Conservation (phyloP, 306 rosid species). For the Dicorynia guianensis region DNA sequence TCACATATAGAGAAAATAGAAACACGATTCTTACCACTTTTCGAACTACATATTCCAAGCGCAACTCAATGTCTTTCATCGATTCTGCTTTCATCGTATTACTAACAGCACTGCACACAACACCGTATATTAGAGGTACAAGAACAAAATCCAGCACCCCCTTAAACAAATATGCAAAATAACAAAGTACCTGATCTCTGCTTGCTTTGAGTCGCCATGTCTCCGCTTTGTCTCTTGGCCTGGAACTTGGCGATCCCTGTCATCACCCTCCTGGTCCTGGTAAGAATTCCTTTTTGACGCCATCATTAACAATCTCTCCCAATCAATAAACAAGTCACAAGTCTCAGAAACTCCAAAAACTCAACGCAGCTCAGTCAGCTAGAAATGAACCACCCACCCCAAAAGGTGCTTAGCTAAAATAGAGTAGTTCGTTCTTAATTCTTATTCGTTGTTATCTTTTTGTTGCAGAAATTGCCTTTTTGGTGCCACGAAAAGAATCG, state of each 20-base stretch:
- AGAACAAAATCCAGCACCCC: neutral
- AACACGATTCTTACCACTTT: conserved; percentile 43
- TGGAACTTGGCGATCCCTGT: conserved; percentile 5
- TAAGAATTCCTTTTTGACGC: conserved; percentile 44
- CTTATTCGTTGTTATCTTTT: neutral
- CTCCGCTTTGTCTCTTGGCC: conserved; percentile 41
- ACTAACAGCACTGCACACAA: conserved; percentile 42
- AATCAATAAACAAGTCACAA: neutral
- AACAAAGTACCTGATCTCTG: neutral
- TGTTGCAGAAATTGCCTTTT: conserved; percentile 32
- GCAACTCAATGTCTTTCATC: too few relatives aligned
- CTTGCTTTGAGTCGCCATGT: neutral
- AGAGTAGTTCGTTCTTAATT: too few relatives aligned
- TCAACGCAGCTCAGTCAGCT: too few relatives aligned
- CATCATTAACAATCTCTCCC: conserved; percentile 36
- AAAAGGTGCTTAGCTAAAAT: too few relatives aligned
- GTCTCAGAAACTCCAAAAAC: too few relatives aligned
- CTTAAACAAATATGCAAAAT: neutral
- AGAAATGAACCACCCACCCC: too few relatives aligned
- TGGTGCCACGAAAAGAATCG: conserved; percentile 36
- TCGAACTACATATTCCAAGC: conserved; percentile 22
- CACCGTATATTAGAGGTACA: conserved; percentile 13
- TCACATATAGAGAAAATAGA: neutral
- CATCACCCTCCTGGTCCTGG: neutral
- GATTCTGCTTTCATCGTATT: too few relatives aligned